Evolutionary conservation across 139 green algal species (phyloP), one percentile per base, ranked within the genome.

Genomic region (Asterochloris sp.): DNA sequence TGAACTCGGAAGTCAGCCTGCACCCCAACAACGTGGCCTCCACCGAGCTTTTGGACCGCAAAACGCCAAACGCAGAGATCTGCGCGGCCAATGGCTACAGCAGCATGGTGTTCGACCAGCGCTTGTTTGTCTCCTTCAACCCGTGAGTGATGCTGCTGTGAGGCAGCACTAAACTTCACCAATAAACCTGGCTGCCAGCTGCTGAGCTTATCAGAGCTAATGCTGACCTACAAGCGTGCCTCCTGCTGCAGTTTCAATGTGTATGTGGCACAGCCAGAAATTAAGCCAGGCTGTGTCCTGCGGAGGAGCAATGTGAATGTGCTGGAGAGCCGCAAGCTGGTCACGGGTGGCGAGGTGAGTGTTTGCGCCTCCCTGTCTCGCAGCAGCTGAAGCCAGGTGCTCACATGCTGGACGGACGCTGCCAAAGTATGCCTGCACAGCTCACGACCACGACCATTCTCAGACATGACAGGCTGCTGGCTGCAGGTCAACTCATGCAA

Each of bases 21-120:
- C 87, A 93, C 68, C 94, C 94, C 0, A 88, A 90, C 63, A 98
- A 98, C 83, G 91, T 99, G 19, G 94, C 93, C 21, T 96, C 89
- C 26, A 97, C 96, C 15, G 93, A 98, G 77, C 93, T 99, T 61
- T 94, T 99, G 28, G 97, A 99, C 87, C 84, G 92, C n/a, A 91
- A 95, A 62, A 98, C 96, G 17, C 97, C 97, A 67, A 98, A 97
- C 84, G 90, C 89, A 0, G 95, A 99, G 78, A 69, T 98, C 15
- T 98, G 95, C 89, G 96, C 98, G 93, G 96, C 96, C 21, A 98
- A 98, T 82, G 97, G 97, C 27, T 98, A 98, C 86, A 94, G 83
- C 60, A 95, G 96, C n/a, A 99, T 99, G 93, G 97, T 99, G 16
- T 98, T 99, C 82, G 96, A 99, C 89, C 94, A 98, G 90, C 92